Base-by-base conservation (phyloP, 2,329 filamentous ascomycete species). In the Lecanicillium sp. region DNA sequence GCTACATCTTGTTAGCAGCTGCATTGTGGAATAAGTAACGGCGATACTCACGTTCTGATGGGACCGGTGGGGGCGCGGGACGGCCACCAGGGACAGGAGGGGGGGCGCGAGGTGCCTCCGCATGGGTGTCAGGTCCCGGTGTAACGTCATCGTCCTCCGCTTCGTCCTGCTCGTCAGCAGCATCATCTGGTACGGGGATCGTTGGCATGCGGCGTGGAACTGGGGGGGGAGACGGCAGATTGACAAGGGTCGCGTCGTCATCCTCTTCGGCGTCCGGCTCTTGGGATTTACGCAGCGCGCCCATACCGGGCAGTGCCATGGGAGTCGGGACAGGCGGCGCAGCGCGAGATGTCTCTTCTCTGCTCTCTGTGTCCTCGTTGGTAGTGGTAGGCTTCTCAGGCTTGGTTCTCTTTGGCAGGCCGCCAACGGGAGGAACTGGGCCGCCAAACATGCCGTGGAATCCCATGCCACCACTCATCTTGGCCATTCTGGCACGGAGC, bases 391-490 rank as follows among this genome's bases (percentile, higher is more conserved):
- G 14, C 35, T 49, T 44, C 14, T 49, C 48, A 9, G 66, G 57
- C 39, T 64, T 59, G 4, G 65, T 59, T 60, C 77, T 78, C 63
- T 81, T 82, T 66, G 82, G 82, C 61, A 70, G 61, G n/a, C 68
- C 65, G 20, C 66, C 63, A 68, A 85, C 77, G 14, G 83, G 78
- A 63, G 89, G 79, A 51, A 81, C 81, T 29, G 83, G 81, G 17
- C 79, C 78, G 15, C 87, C 88, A 64, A 95, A 94, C 83, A 97
- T 93, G 58, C 89, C 88, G 62, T 89, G 83, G 85, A 97, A 95
- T 39, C 89, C 89, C 88, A 95, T 95, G 19, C 91, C 91, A 48
- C 91, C 91, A 56, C 91, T 95, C 86, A 98, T 93, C 69, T 95
- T 96, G 38, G 93, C 93, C 89, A 98, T 98, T 58, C 93, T 83